Evolutionary conservation across 768 basidiomycete genomes (phyloP).

Genomic region (Termitomyces sp.): DNA sequence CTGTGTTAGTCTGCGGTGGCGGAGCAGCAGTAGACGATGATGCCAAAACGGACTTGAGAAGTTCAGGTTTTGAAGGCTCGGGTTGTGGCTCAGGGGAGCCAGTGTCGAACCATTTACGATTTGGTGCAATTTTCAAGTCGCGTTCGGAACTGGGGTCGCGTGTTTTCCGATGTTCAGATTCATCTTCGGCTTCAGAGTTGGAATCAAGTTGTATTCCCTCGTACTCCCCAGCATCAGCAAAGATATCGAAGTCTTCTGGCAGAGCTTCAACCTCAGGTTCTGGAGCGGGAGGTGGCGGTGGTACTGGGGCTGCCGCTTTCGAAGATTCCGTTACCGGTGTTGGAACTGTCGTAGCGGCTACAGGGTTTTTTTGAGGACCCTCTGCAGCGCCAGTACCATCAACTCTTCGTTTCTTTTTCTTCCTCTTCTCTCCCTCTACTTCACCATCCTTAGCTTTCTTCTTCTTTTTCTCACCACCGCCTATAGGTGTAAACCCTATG

Average conservation of each 20-base stretch:
- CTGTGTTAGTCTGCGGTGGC: slow-evolving; percentile 21
- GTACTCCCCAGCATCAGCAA: slow-evolving; percentile 82
- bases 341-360: neutral
- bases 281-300: slow-evolving; percentile 6
- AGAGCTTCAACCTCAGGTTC: slow-evolving; percentile 31
- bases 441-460: slow-evolving; percentile 37
- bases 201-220: slow-evolving; percentile 56
- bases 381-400: slow-evolving; percentile 1
- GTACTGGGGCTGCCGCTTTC: neutral
- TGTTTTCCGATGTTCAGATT: slow-evolving; percentile 13
- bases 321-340: neutral
- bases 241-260: slow-evolving; percentile 78
- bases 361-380: slow-evolving; percentile 10
- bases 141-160: neutral
- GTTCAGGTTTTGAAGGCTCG: slow-evolving; percentile 9
- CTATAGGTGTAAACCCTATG: slow-evolving; percentile 66
- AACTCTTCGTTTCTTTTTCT: slow-evolving; percentile 50
- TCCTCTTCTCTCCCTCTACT: slow-evolving; percentile 32
- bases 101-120: slow-evolving; percentile 39
- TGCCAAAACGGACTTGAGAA: slow-evolving; percentile 9
- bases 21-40: neutral
- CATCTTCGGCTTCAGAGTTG: slow-evolving; percentile 48
- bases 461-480: slow-evolving; percentile 40
- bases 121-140: neutral
- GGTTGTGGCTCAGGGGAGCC: slow-evolving; percentile 28